Evolutionary conservation across 1,284 basidiomycete species (phyloP), one percentile per base, ranked within the genome.

Genomic region (Termitomyces sp.): DNA sequence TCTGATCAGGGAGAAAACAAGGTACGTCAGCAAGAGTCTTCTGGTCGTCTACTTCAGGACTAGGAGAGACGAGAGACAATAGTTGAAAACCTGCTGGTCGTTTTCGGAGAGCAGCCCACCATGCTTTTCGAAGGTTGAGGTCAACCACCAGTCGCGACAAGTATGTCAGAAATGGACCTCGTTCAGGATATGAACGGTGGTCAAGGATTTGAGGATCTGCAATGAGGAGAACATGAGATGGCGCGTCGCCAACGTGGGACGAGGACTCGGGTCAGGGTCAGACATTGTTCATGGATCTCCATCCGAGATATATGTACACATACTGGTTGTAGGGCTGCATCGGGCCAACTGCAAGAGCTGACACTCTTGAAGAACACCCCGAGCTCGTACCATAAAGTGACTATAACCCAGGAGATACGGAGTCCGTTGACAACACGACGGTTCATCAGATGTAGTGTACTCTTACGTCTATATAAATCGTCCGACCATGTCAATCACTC

Each of bases 141-240:
- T 91, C 83, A 57, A 76, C 76, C 50, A 92, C 68, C 57, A 80
- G 61, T 60, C 80, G 78, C 30, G 79, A 77, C 21, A 90, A 56
- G 55, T 69, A 74, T 58, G 74, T 77, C 50, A 83, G 64, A 57
- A 77, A 64, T 34, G 70, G 62, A 33, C 67, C 63, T 13, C 76
- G 78, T 41, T 69, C 81, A 57, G 76, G 83, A 68, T 82, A 89
- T 28, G 78, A 84, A 38, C 65, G 73, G 59, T 77, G 73, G 65
- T 93, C 84, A 5, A 87, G 78, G 10, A 95, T 80, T 65, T 92
- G 92, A 1, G 89, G 88, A 68, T 94, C 92, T 9, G 91, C 81
- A 19, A 93, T 70, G 45, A 95, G 70, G 21, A 96, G 80, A 10
- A 94, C 75, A 64, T 87, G 88, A 4, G 80, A 79, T 11, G 81